Conservation (phyloP, 2,329 filamentous ascomycete species). For the Chrysosporium queenslandicum region DNA sequence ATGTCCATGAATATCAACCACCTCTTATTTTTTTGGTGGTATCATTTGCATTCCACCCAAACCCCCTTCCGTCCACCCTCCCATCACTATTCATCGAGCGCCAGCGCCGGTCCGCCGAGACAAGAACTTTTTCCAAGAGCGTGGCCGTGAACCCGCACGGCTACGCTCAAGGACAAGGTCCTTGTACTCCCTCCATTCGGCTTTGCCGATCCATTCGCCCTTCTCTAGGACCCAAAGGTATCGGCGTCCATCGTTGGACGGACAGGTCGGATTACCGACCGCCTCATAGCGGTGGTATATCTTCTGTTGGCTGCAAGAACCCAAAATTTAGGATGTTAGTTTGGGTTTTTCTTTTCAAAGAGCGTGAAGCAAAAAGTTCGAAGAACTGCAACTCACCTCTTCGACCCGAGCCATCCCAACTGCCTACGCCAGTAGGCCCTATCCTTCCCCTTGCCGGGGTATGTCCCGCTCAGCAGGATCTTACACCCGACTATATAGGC, state of each 20-base stretch:
- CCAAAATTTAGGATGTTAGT: neutral
- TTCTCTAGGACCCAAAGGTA: conserved; percentile 16
- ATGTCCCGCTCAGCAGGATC: conserved; percentile 12
- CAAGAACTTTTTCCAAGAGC: neutral
- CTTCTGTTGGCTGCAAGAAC: conserved; percentile 1
- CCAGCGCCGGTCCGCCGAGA: neutral
- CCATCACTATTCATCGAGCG: neutral
- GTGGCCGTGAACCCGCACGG: neutral
- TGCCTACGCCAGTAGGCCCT: conserved; percentile 14
- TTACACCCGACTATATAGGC: conserved; percentile 11
- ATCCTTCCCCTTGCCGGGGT: conserved; percentile 10
- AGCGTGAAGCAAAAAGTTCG: too few species aligned
- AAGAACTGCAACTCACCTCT: conserved; percentile 8
- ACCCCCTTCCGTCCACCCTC: neutral
- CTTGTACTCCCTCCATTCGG: conserved; percentile 7
- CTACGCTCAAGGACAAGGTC: conserved; percentile 5
- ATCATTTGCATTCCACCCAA: too few species aligned
- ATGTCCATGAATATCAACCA: neutral
- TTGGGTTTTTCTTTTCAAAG: neutral
- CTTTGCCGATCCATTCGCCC: conserved; percentile 17
- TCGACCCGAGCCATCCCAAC: conserved; percentile 16
- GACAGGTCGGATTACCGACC: conserved; percentile 13
- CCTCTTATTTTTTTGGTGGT: too few species aligned
- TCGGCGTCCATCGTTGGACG: neutral
- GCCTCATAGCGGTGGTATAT: conserved; percentile 17